These are phyloP conservation scores for Citrus reticulata DNA, from an alignment of 345 rosid species.

Conservation along the genomic window DNA sequence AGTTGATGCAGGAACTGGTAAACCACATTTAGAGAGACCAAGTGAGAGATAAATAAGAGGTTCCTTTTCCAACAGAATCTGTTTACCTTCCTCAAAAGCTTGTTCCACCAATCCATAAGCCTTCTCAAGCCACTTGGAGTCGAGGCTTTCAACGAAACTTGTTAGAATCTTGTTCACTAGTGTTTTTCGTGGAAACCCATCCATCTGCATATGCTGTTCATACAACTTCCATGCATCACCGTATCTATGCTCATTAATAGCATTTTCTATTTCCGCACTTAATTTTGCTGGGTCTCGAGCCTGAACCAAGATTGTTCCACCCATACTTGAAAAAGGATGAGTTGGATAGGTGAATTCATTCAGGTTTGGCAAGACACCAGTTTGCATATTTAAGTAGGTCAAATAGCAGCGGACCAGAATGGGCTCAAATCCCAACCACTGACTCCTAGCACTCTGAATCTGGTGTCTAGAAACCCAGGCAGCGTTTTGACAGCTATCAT, in stretches of 20 bases:
- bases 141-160: constrained; percentile 59
- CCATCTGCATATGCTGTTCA: constrained; percentile 79
- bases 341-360: constrained; percentile 14
- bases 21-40: constrained; percentile 67
- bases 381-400: neutral
- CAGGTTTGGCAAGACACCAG: neutral
- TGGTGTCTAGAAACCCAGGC: constrained; percentile 7
- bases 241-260: constrained; percentile 51
- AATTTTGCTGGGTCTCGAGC: constrained; percentile 77
- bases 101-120: constrained; percentile 62
- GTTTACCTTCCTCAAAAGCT: constrained; percentile 69
- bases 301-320: constrained; percentile 67
- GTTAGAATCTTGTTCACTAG: constrained; percentile 55
- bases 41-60: constrained; percentile 70
- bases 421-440: neutral
- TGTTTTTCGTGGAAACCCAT: constrained; percentile 77
- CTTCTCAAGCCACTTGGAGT: constrained; percentile 56
- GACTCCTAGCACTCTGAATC: constrained; percentile 8
- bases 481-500: neutral
- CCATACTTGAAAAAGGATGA: constrained; percentile 35
- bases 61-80: constrained; percentile 69
- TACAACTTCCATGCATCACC: constrained; percentile 62
- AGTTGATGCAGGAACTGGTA: constrained; percentile 72
- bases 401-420: constrained; percentile 3
- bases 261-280: constrained; percentile 52